These are phyloP conservation scores for Acacia pycnantha DNA, from an alignment of 331 rosid genomes.

Conservation along the genomic window DNA sequence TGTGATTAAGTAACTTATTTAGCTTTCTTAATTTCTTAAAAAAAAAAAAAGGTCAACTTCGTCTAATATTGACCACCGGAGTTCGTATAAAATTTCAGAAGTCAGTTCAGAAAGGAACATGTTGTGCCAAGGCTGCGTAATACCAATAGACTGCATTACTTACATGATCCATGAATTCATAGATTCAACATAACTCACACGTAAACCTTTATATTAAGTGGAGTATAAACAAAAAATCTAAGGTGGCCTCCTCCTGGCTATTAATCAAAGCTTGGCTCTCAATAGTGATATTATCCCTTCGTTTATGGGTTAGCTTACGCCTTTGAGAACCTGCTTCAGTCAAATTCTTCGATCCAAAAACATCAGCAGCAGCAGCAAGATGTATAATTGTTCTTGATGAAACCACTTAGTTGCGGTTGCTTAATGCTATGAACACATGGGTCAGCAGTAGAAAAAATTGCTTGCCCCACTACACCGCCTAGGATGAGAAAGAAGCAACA, in stretches of 20 bases:
- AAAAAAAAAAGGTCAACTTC: no score
- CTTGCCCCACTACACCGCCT: conserved; percentile 31
- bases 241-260: background rate
- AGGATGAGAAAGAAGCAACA: conserved; percentile 22
- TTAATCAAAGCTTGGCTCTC: background rate
- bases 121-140: background rate
- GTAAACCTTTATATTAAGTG: background rate
- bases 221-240: background rate
- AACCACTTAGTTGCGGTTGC: conserved; percentile 10
- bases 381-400: conserved; percentile 13
- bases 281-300: background rate
- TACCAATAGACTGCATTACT: background rate
- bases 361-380: conserved; percentile 21
- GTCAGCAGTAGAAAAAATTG: conserved; percentile 39
- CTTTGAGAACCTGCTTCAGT: conserved; percentile 4
- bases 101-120: background rate
- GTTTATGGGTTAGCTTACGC: conserved; percentile 16
- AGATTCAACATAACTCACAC: background rate
- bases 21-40: no score
- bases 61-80: no score
- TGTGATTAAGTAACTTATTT: no score
- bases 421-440: conserved; percentile 25
- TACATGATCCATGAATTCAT: background rate
- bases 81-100: background rate
- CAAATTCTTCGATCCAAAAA: conserved; percentile 22